These are phyloP conservation scores for Microdochium paspali DNA, from an alignment of 2,329 filamentous ascomycete species.

Conservation along the genomic window DNA sequence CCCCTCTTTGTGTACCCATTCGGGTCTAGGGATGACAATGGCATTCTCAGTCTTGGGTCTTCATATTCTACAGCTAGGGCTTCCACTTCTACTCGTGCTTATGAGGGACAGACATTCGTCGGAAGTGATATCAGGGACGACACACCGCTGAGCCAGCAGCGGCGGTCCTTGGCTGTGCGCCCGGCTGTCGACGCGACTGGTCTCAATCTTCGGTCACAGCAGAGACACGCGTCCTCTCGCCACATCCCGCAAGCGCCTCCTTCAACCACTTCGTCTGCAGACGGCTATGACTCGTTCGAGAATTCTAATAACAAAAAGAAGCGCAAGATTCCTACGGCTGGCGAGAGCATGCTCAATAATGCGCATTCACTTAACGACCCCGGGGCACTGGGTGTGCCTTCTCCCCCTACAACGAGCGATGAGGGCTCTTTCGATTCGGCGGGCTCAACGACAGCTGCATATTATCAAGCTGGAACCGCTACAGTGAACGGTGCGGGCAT, in stretches of 20 bases:
- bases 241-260: conserved; percentile 39
- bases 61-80: conserved; percentile 17
- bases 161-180: conserved; percentile 12
- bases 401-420: conserved; percentile 21
- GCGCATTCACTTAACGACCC: conserved; percentile 28
- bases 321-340: conserved; percentile 88
- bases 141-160: not conserved
- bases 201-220: conserved; percentile 29
- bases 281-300: conserved; percentile 95
- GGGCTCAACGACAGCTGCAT: conserved; percentile 19
- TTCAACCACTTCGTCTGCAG: conserved; percentile 62
- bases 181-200: conserved; percentile 35
- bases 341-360: conserved; percentile 47
- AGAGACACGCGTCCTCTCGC: conserved; percentile 21
- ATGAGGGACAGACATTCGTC: conserved; percentile 23
- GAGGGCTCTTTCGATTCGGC: conserved; percentile 21
- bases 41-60: conserved; percentile 17
- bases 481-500: conserved; percentile 58
- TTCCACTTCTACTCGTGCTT: conserved; percentile 18
- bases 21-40: conserved; percentile 39
- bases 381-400: conserved; percentile 19
- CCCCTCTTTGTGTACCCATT: conserved; percentile 71
- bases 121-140: conserved; percentile 9
- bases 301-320: conserved; percentile 99
- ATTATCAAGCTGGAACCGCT: conserved; percentile 38